Conservation (phyloP, 2,329 filamentous ascomycete species). For the Zasmidium angulare region DNA sequence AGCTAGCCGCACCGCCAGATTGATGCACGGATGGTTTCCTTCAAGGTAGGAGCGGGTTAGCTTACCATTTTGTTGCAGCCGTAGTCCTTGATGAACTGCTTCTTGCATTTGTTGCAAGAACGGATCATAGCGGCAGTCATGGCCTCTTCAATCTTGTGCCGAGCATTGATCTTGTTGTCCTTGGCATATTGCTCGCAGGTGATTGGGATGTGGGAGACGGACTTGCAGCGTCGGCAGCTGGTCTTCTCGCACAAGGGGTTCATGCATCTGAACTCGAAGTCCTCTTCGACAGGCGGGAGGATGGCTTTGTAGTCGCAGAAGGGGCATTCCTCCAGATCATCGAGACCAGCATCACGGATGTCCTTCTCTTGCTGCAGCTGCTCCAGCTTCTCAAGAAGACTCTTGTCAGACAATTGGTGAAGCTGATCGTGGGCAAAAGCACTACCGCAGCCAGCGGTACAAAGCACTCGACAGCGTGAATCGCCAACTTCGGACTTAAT, state of each 20-base stretch:
- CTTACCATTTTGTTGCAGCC: slow-evolving; percentile 79
- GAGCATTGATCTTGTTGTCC: slow-evolving; percentile 60
- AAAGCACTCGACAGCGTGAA: slow-evolving; percentile 66
- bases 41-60: too few relatives aligned
- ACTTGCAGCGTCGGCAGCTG: slow-evolving; percentile 59
- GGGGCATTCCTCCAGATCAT: slow-evolving; percentile 72
- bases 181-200: slow-evolving; percentile 66
- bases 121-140: slow-evolving; percentile 79
- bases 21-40: too few relatives aligned
- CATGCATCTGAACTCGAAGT: slow-evolving; percentile 73
- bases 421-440: slow-evolving; percentile 60
- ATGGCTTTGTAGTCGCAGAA: slow-evolving; percentile 81
- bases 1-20: too few relatives aligned
- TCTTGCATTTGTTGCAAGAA: slow-evolving; percentile 69
- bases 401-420: slow-evolving; percentile 57
- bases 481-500: slow-evolving; percentile 69
- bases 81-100: slow-evolving; percentile 73
- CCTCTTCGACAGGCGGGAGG: slow-evolving; percentile 63
- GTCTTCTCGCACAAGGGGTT: slow-evolving; percentile 62
- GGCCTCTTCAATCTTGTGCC: slow-evolving; percentile 75
- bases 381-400: slow-evolving; percentile 62
- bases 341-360: slow-evolving; percentile 67
- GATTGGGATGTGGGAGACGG: slow-evolving; percentile 68
- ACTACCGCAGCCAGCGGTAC: slow-evolving; percentile 64
- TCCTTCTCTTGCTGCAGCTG: slow-evolving; percentile 69